Base-by-base conservation (phyloP, 2,329 filamentous ascomycete genomes). In the Phaeophleospora eucalypticola region DNA sequence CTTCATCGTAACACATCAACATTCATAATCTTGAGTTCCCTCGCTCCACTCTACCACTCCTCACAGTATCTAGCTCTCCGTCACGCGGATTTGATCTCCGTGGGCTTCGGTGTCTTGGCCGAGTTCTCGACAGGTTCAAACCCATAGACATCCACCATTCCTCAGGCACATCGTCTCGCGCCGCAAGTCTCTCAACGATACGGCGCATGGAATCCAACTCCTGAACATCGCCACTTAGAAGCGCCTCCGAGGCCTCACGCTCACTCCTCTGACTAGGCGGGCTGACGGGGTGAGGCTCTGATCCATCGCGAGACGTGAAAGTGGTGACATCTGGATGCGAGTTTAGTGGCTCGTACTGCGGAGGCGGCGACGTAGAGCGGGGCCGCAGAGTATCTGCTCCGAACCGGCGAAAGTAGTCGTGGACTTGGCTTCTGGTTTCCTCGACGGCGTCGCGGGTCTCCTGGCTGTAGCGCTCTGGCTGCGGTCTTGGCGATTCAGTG, bases 101-200 rank as follows among this genome's bases (percentile, higher is more conserved):
- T 27, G 47, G 47, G 46, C 48, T 54, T 3, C 41, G 41, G 20
- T 48, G 43, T 37, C 49, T 36, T 21, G 53, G 55, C 33, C 54
- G 41, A 7, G 59, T 49, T 3, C 61, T 52, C 16, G 58, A 62
- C 4, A 62, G 33, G 19, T 61, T 63, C 46, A 74, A 53, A 10
- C 71, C 71, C 15, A 72, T 69, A 16, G 66, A 69, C 43, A 66
- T 67, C 88, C 88, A 94, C 82, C 85, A 90, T 54, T 88, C 83
- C 51, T 93, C 87, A 0, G 87, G 85, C 44, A 93, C 84, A 58
- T 90, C 86, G 60, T 87, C 79, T 18, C 86, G 74, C 15, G 79
- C 76, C 27, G 83, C 81, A 45, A 94, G 74, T 36, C 81, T 77
- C 56, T 84, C 81, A 29, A 93, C 75, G 38, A 94, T 84, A 41